Percentiles rank a stretch among this genome's conserved stretches.
These are phyloP conservation scores for Lumnitzera littorea DNA, from an alignment of 345 rosid species.

Conservation along the genomic window DNA sequence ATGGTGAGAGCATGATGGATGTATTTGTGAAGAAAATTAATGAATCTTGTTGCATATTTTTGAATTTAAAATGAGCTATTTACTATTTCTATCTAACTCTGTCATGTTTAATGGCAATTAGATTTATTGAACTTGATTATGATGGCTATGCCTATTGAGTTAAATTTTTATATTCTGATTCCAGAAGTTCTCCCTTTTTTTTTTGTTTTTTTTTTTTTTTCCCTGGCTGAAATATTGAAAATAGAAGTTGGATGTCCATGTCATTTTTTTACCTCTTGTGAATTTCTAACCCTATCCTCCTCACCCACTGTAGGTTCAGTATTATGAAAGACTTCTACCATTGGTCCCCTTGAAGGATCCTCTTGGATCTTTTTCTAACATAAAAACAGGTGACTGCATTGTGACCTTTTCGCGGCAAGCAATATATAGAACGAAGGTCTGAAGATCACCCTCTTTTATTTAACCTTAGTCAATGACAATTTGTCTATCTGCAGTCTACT, in stretches of 20 bases:
- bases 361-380: constrained; percentile 53
- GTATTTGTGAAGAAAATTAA: no score
- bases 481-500: no score
- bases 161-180: no score
- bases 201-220: background rate
- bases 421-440: constrained; percentile 68
- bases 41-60: no score
- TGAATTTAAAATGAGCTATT: no score
- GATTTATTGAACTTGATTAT: no score
- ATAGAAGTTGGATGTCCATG: background rate
- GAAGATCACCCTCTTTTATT: constrained; percentile 9
- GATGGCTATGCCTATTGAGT: no score
- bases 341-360: constrained; percentile 58
- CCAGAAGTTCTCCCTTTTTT: background rate
- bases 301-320: constrained; percentile 39
- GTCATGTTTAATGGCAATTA: no score
- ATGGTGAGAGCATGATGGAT: no score
- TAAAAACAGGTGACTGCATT: constrained; percentile 71
- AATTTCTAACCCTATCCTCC: constrained; percentile 4
- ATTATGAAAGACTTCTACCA: constrained; percentile 79
- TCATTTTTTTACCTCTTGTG: background rate
- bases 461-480: background rate
- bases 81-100: no score
- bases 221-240: background rate
- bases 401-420: constrained; percentile 75